Conservation (phyloP, 371 early-diverging fungal genomes). For the Apophysomyces trapeziformis region DNA sequence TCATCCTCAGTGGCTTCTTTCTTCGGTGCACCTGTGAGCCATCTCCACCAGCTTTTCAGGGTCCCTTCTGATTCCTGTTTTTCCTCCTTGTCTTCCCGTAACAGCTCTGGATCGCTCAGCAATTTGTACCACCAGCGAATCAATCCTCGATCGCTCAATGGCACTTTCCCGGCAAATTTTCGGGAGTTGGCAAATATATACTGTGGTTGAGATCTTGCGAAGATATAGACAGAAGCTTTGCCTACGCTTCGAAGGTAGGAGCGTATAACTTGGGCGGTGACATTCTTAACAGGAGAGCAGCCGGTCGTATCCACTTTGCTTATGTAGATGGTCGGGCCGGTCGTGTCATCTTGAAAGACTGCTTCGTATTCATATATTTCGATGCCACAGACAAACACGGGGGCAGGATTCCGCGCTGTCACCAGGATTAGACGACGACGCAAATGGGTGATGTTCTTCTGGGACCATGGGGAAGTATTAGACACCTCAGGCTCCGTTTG, state of each 20-base stretch:
- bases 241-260: constrained; percentile 53
- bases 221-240: constrained; percentile 58
- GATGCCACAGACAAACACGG: constrained; percentile 33
- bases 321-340: constrained; percentile 47
- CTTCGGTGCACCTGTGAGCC: not conserved
- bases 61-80: not conserved
- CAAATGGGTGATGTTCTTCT: not conserved
- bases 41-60: constrained; percentile 3
- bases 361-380: constrained; percentile 40
- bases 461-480: not conserved
- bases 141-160: constrained; percentile 66
- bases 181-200: constrained; percentile 82
- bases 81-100: not conserved
- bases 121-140: constrained; percentile 80
- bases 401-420: constrained; percentile 3
- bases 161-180: constrained; percentile 60
- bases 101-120: constrained; percentile 17
- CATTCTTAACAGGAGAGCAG: constrained; percentile 26
- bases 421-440: constrained; percentile 18
- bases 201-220: constrained; percentile 87
- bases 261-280: constrained; percentile 42
- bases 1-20: not conserved
- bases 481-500: not conserved
- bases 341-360: constrained; percentile 2
- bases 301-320: constrained; percentile 71